Evolutionary conservation across 768 basidiomycete species (phyloP).

Genomic region (Calocera viscosa): DNA sequence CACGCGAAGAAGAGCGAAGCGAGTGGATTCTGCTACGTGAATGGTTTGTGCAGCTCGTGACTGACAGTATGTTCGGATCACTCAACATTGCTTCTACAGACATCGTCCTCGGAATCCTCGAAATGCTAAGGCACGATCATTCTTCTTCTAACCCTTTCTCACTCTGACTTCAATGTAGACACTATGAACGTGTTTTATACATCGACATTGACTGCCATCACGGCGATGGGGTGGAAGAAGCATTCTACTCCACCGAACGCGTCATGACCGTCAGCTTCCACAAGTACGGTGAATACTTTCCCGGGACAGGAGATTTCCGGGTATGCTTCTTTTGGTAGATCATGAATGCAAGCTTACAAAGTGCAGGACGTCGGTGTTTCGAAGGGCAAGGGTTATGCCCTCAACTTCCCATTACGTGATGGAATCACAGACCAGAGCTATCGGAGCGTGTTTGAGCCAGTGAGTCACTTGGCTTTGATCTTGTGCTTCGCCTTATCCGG

Average conservation of each 20-base stretch:
- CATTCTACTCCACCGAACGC: conserved; percentile 95
- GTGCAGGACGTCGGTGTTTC: conserved; percentile 77
- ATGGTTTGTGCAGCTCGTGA: conserved; percentile 43
- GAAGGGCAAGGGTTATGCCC: conserved; percentile 85
- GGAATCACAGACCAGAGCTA: conserved; percentile 94
- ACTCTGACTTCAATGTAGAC: conserved; percentile 36
- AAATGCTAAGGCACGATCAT: conserved; percentile 60
- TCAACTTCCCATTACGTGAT: conserved; percentile 91
- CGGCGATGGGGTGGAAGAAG: conserved; percentile 98
- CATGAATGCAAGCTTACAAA: not conserved
- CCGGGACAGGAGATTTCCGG: conserved; percentile 93
- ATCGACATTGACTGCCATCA: conserved; percentile 99
- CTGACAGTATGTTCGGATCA: not conserved
- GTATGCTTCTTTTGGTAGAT: conserved; percentile 33
- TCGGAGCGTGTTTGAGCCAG: conserved; percentile 89
- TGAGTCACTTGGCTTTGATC: conserved; percentile 30
- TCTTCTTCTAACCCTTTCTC: not conserved
- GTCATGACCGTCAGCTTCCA: conserved; percentile 99
- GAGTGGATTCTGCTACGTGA: conserved; percentile 97
- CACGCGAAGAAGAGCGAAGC: conserved; percentile 99
- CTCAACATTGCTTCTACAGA: conserved; percentile 37
- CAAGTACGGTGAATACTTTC: conserved; percentile 98
- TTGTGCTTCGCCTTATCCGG: not conserved
- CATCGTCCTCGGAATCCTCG: conserved; percentile 92
- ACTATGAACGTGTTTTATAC: conserved; percentile 88